Evolutionary conservation across 2,329 filamentous ascomycete genomes (phyloP).

Genomic region (Diaporthe helianthi): DNA sequence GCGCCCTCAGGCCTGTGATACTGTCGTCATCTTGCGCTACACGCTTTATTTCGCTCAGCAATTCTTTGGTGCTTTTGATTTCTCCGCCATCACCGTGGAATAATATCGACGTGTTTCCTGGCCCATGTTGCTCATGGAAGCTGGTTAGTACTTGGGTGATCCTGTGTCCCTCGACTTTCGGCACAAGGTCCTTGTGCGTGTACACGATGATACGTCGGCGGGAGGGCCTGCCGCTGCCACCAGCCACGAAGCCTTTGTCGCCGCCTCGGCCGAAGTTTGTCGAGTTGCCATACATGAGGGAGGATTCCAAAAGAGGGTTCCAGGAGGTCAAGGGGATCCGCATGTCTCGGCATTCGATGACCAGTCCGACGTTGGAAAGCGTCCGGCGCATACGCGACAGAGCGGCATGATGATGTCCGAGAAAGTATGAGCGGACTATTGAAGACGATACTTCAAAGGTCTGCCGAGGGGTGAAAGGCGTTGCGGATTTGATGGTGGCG

Average conservation of each 20-base stretch:
- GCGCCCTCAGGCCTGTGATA: slow-evolving; percentile 81
- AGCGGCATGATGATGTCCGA: slow-evolving; percentile 89
- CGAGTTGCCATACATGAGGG: slow-evolving; percentile 63
- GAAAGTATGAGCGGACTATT: slow-evolving; percentile 88
- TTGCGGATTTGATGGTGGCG: slow-evolving; percentile 31
- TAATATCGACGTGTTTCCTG: slow-evolving; percentile 39
- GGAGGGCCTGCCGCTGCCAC: slow-evolving; percentile 48
- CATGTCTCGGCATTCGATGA: slow-evolving; percentile 95
- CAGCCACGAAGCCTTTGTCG: slow-evolving; percentile 57
- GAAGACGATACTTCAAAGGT: slow-evolving; percentile 75
- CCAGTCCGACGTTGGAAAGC: slow-evolving; percentile 81
- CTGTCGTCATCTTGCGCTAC: slow-evolving; percentile 59
- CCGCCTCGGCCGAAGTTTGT: slow-evolving; percentile 30
- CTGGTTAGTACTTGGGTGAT: slow-evolving; percentile 41
- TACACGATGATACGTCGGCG: slow-evolving; percentile 84
- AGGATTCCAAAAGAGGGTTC: slow-evolving; percentile 87
- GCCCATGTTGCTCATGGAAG: slow-evolving; percentile 52
- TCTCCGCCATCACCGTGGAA: slow-evolving; percentile 41
- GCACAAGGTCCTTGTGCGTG: slow-evolving; percentile 83
- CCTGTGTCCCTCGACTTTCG: slow-evolving; percentile 35
- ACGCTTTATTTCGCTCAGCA: slow-evolving; percentile 58
- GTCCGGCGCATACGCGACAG: slow-evolving; percentile 82
- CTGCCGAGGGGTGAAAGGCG: slow-evolving; percentile 75
- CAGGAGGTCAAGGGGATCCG: slow-evolving; percentile 87
- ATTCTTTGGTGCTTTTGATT: slow-evolving; percentile 43